Base-by-base conservation (phyloP, 495 filamentous ascomycete species). In the Podospora appendiculata region DNA sequence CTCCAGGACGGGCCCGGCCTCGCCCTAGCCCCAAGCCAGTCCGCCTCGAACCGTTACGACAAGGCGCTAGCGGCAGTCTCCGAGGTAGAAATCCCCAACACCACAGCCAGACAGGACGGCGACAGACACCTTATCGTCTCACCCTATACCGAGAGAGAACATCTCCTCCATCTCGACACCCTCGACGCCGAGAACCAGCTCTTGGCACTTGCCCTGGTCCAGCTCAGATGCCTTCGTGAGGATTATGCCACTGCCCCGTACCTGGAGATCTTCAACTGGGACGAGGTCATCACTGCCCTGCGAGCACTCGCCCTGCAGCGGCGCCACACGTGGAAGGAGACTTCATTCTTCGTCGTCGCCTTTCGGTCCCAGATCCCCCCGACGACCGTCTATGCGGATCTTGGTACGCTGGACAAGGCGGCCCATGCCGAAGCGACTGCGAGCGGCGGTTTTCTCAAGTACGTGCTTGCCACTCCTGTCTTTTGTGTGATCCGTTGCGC, bases 381-480 rank as follows among this genome's bases (percentile, higher is more conserved):
- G 2, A 78, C 73, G 8, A 83, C 80, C 0, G 79, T 87, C 54
- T 75, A 76, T 48, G 74, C 77, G 6, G 70, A 82, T 33, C 70
- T 96, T 12, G 78, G 79, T 47, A 70, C 70, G 14, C 68, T 95
- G 52, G 90, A 96, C 65, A 79, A 79, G 57, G 77, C 79, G 43
- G 86, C 88, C 11, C 90, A 94, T 59, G 73, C 74, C 32, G 89
- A 95, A 66, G 90, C 90, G 10, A 82, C 79, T 5, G 73, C 73
- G 35, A 85, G 82, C 56, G 89, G 89, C 1, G 90, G 90, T n/a
- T 75, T 96, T 61, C 70, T 95, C 59, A 93, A 94, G 79, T 80
- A 66, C 36, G 74, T 25, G 2, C n/a, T n/a, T n/a, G 58, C 45
- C 0, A n/a, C 41, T 60, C 57, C 48, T 38, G 11, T 10, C 25